Evolutionary conservation across 345 rosid species (phyloP), one percentile per base, ranked within the genome.

Genomic region (Euphorbia peplus): DNA sequence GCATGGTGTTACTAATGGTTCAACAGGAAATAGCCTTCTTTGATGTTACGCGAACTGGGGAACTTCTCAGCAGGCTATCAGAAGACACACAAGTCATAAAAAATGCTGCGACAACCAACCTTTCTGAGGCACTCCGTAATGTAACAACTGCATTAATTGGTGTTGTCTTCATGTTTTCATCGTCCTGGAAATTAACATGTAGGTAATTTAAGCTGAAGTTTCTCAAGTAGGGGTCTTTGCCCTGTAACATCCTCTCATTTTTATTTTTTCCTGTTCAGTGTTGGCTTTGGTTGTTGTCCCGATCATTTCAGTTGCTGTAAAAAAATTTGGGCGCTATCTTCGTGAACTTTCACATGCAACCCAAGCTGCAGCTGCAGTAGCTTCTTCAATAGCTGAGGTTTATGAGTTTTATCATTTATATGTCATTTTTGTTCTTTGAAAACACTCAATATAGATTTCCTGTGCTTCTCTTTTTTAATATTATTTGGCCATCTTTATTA

Each of bases 361-460:
- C 71, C 98, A 93, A 88, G 91, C 97, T 66, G 97, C 98, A 54
- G 97, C 98, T 73, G 98, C 98, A 24, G 85, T 80, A 63, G 89
- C 98, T 78, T 90, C 96, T 44, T 91, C 98, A 21, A 91, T 93
- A 75, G 97, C 97, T 32, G 97, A 93, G 98, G 98, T 93, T 65
- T 28, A 73, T 68, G 8, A 18, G 30, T 48, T 93, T 65, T 28
- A 73, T 68, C 5, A 18, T 25, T 48, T 12, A 48, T 2, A 1
- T 50, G 2, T 48, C 18, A 5, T 26, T 55, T n/a, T 4, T 16
- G 28, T 41, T 37, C 22, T 55, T n/a, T 52, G 16, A 21, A 35
- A 29, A 66, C 15, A n/a, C n/a, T n/a, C n/a, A n/a, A n/a, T n/a
- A n/a, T n/a, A 24, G 19, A 67, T 41, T 39, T 25, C 37, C 6